A percentile compares a stretch with the other conserved stretches of the same genome.
phyloP scores from a whole-genome alignment of 2,329 filamentous ascomycete genomes.

The Fusarium continuum region DNA sequence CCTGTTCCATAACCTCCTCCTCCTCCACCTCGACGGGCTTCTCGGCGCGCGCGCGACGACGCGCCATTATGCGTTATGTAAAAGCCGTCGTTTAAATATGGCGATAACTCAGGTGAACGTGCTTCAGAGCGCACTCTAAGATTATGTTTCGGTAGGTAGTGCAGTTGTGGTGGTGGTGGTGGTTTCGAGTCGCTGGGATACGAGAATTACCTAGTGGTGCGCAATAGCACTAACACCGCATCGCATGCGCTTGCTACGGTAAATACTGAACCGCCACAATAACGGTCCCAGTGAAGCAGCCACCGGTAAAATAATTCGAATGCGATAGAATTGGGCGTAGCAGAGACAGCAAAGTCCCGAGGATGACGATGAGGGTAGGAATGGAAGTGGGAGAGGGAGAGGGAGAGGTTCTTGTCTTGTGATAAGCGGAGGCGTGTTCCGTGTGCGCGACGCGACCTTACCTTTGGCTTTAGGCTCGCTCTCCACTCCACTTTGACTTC shows the following conservation, averaged over 20 bases:
- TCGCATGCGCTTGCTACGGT: constrained; percentile 32
- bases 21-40: constrained; percentile 45
- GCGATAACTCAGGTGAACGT: neutral
- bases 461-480: constrained; percentile 11
- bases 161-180: constrained; percentile 12
- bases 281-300: constrained; percentile 8
- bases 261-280: neutral
- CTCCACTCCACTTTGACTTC: constrained; percentile 19
- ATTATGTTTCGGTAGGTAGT: neutral
- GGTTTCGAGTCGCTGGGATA: constrained; percentile 30
- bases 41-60: constrained; percentile 49
- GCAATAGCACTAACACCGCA: constrained; percentile 36
- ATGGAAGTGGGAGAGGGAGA: constrained; percentile 32
- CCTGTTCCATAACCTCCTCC: constrained; percentile 42
- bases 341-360: constrained; percentile 12
- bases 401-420: constrained; percentile 31
- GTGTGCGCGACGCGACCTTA: constrained; percentile 42
- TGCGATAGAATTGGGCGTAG: constrained; percentile 13
- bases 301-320: neutral
- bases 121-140: neutral
- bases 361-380: constrained; percentile 19
- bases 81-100: neutral
- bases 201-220: constrained; percentile 32
- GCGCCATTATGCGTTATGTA: constrained; percentile 47
- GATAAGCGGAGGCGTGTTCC: constrained; percentile 40